phyloP scores from a whole-genome alignment of 2,329 filamentous ascomycete genomes.

The Aaosphaeria pasadenensis region DNA sequence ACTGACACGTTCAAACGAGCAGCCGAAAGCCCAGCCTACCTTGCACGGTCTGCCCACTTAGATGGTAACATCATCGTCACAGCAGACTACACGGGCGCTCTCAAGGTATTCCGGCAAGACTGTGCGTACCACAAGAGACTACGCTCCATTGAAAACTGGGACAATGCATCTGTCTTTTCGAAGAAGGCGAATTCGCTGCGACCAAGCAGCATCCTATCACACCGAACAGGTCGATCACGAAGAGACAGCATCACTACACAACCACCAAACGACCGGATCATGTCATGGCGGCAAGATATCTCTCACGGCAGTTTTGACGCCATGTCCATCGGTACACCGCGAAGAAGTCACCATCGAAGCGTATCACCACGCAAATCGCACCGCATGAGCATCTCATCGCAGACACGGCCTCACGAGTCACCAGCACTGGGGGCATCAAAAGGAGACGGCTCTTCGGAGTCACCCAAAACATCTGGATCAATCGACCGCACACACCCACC shows the following conservation, averaged over 20 bases:
- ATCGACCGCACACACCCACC: slow-evolving; percentile 6
- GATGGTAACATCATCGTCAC: slow-evolving; percentile 91
- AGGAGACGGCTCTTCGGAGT: slow-evolving; percentile 8
- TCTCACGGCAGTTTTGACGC: slow-evolving; percentile 51
- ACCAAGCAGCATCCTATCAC: slow-evolving; percentile 54
- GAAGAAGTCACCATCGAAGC: slow-evolving; percentile 37
- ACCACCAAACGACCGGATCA: slow-evolving; percentile 70
- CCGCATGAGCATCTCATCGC: slow-evolving; percentile 13
- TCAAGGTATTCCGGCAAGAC: slow-evolving; percentile 95
- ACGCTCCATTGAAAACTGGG: slow-evolving; percentile 65
- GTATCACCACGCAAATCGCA: slow-evolving; percentile 47
- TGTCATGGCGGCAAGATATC: slow-evolving; percentile 79
- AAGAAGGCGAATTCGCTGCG: slow-evolving; percentile 59
- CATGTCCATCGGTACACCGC: slow-evolving; percentile 17
- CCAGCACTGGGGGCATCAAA: slow-evolving; percentile 13
- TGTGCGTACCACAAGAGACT: slow-evolving; percentile 76
- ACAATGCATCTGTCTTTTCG: slow-evolving; percentile 73
- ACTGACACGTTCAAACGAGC: slow-evolving; percentile 35
- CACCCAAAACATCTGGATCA: slow-evolving; percentile 20
- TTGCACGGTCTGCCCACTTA: slow-evolving; percentile 70
- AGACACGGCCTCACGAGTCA: slow-evolving; percentile 14
- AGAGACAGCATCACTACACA: slow-evolving; percentile 46
- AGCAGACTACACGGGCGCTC: slow-evolving; percentile 79
- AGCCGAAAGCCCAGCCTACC: slow-evolving; percentile 72
- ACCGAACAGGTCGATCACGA: slow-evolving; percentile 48